Percentiles rank a stretch among this genome's conserved stretches.
These are phyloP conservation scores for Pythium brachiatum DNA, from an alignment of 352 stramenopile species.

Conservation along the genomic window DNA sequence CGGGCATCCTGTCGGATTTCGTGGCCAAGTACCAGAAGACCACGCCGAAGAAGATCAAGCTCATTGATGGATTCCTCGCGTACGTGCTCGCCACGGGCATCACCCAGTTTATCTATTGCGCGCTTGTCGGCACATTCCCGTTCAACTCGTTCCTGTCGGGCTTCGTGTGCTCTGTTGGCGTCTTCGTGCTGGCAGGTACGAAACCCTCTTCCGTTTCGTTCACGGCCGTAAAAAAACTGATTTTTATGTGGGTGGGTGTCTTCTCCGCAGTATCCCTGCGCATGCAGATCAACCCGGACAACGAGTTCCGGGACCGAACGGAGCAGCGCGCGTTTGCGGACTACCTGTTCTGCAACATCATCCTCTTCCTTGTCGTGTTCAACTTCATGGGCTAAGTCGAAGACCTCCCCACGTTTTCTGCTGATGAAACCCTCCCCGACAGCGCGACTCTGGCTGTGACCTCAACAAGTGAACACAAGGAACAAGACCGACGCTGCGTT, in stretches of 20 bases:
- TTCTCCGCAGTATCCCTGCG: constrained; percentile 69
- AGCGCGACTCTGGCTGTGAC: background rate
- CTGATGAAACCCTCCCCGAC: background rate
- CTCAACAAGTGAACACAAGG: background rate
- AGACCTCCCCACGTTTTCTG: background rate
- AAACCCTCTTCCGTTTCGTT: constrained; percentile 1
- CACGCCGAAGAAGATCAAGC: constrained; percentile 86
- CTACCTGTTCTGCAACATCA: constrained; percentile 92
- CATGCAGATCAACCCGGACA: constrained; percentile 89
- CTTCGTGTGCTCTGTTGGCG: constrained; percentile 88
- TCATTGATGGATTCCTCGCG: constrained; percentile 89
- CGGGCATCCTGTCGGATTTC: constrained; percentile 65
- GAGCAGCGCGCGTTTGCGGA: constrained; percentile 88
- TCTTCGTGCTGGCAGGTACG: constrained; percentile 87
- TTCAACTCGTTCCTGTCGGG: constrained; percentile 93
- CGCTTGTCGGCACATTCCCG: constrained; percentile 87
- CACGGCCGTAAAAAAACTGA: too few relatives aligned
- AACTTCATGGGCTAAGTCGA: constrained; percentile 89
- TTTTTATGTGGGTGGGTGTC: background rate
- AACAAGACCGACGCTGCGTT: background rate
- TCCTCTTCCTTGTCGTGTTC: constrained; percentile 91
- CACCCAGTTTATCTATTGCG: constrained; percentile 91
- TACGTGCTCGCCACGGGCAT: constrained; percentile 87
- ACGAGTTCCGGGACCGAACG: constrained; percentile 78
- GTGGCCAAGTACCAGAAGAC: constrained; percentile 76